These are phyloP conservation scores for Aureobasidium musti DNA, from an alignment of 2,329 filamentous ascomycete genomes.

Conservation along the genomic window DNA sequence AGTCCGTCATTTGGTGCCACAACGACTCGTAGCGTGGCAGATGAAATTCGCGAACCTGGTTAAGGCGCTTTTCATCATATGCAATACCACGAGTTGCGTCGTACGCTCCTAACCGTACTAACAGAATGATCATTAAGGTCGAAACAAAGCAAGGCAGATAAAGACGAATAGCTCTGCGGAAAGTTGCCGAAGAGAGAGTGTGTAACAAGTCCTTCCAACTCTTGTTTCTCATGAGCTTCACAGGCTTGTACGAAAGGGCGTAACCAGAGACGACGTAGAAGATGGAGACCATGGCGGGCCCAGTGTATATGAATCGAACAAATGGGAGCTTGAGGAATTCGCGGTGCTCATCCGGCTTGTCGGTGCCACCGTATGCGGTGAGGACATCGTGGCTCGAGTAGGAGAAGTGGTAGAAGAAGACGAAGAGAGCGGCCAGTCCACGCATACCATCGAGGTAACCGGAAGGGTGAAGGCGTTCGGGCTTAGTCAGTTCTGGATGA, in stretches of 20 bases:
- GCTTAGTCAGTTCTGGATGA: conserved; percentile 15
- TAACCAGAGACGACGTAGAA: conserved; percentile 67
- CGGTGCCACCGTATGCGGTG: conserved; percentile 29
- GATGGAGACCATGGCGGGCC: conserved; percentile 59
- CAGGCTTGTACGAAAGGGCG: conserved; percentile 54
- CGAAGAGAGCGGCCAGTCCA: conserved; percentile 34
- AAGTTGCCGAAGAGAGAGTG: conserved; percentile 33
- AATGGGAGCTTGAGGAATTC: conserved; percentile 54
- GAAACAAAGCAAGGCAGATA: conserved; percentile 34
- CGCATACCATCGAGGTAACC: conserved; percentile 36
- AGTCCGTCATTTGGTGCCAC: conserved; percentile 34
- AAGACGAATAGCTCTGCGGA: conserved; percentile 34
- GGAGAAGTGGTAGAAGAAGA: conserved; percentile 35
- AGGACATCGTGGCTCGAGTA: conserved; percentile 29
- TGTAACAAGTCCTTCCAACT: conserved; percentile 39
- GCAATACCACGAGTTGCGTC: conserved; percentile 32
- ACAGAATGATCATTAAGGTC: conserved; percentile 32
- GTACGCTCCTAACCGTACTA: conserved; percentile 27
- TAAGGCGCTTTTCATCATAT: conserved; percentile 26
- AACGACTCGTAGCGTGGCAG: conserved; percentile 22
- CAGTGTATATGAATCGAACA: conserved; percentile 57
- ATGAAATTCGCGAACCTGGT: conserved; percentile 30
- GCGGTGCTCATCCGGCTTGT: conserved; percentile 31
- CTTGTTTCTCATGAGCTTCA: conserved; percentile 32
- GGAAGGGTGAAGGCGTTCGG: conserved; percentile 29